Evolutionary conservation across 1,139 yeast genomes (phyloP).

Genomic region (Magnusiomyces tetraspermus): DNA sequence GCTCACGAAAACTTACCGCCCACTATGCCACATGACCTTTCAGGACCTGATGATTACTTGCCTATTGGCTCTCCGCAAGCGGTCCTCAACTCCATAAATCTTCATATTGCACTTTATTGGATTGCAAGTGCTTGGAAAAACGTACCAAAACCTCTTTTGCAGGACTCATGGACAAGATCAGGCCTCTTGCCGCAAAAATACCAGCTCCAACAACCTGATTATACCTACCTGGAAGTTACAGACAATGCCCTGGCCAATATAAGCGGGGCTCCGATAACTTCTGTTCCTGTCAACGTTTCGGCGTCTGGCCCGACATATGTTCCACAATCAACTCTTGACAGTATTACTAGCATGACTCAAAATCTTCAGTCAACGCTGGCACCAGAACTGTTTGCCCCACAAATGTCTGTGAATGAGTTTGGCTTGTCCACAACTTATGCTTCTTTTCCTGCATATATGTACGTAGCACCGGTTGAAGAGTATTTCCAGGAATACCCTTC

Average conservation of each 20-base stretch:
- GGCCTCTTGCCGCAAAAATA: constrained; percentile 2
- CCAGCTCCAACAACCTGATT: background rate
- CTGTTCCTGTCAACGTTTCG: background rate
- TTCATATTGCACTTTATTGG: constrained; percentile 10
- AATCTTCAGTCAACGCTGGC: background rate
- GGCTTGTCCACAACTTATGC: constrained; percentile 1
- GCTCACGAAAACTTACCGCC: background rate
- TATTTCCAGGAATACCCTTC: constrained; percentile 6
- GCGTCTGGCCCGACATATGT: background rate
- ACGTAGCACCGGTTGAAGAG: constrained; percentile 10
- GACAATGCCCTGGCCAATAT: background rate
- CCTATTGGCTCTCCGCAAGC: background rate
- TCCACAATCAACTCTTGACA: background rate
- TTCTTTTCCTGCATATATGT: constrained; percentile 4
- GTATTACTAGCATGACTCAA: background rate
- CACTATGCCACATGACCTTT: too few relatives aligned
- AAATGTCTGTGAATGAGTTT: constrained; percentile 1
- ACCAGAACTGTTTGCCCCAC: constrained; percentile 1
- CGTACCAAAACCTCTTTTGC: constrained; percentile 4
- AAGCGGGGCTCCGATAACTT: background rate
- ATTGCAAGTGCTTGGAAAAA: constrained; percentile 11
- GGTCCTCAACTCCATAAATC: background rate
- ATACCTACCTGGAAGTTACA: too few relatives aligned
- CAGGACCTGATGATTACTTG: too few relatives aligned
- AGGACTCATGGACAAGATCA: constrained; percentile 13